A percentile compares a stretch with the other conserved stretches of the same genome.
Conservation (phyloP, 2,329 filamentous ascomycete species). For the Neonectria punicea region DNA sequence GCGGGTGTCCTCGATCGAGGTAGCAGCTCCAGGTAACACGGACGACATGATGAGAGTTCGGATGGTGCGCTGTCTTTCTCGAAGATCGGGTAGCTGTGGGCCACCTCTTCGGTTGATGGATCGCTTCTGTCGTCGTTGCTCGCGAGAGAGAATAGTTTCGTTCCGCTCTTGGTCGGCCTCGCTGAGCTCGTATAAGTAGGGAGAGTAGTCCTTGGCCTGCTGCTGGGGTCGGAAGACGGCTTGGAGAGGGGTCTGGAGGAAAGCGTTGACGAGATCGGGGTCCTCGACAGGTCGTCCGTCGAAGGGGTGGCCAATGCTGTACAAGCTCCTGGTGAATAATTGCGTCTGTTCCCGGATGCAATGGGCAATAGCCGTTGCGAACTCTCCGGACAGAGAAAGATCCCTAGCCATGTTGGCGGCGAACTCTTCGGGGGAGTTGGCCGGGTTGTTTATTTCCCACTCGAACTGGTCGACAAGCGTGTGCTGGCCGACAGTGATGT, state of each 20-base stretch:
- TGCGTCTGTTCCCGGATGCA: constrained; percentile 97
- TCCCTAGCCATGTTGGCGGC: constrained; percentile 89
- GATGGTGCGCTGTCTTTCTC: constrained; percentile 92
- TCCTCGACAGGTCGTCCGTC: constrained; percentile 95
- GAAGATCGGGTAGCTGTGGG: constrained; percentile 93
- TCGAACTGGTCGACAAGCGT: constrained; percentile 97
- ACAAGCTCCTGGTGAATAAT: constrained; percentile 91
- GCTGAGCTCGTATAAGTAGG: constrained; percentile 92
- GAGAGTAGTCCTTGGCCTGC: constrained; percentile 92
- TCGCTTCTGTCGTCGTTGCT: constrained; percentile 93
- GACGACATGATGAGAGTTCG: constrained; percentile 92
- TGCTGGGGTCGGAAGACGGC: constrained; percentile 90
- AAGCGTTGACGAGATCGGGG: constrained; percentile 84
- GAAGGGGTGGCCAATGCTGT: constrained; percentile 93
- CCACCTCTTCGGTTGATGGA: constrained; percentile 94
- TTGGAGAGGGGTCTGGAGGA: constrained; percentile 84
- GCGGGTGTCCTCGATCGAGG: constrained; percentile 83
- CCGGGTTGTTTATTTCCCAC: constrained; percentile 97
- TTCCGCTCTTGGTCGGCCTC: constrained; percentile 90
- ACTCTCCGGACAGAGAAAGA: constrained; percentile 91
- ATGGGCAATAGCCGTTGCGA: constrained; percentile 96
- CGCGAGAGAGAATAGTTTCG: constrained; percentile 91
- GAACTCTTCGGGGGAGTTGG: constrained; percentile 95
- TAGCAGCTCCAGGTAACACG: constrained; percentile 87
- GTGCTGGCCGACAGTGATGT: constrained; percentile 95